These are phyloP conservation scores for Quercus robur DNA, from an alignment of 306 rosid species.

Conservation along the genomic window DNA sequence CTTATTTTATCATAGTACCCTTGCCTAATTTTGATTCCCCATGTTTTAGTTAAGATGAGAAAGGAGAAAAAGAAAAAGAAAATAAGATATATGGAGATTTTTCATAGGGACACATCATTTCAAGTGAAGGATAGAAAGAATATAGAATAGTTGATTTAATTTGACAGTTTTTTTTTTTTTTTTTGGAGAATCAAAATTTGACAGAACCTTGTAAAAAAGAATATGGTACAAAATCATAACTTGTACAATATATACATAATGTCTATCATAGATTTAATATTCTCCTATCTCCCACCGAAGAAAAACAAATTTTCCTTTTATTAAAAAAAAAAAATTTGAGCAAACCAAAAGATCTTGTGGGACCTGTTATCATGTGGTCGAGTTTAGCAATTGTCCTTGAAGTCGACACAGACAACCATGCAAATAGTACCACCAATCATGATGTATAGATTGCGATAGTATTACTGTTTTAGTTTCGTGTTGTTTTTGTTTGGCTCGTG, in stretches of 20 bases:
- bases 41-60: no score
- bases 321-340: neutral
- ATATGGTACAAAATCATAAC: neutral
- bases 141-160: no score
- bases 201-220: neutral
- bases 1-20: no score
- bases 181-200: no score
- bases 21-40: no score
- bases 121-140: no score
- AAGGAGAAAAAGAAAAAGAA: no score
- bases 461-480: neutral
- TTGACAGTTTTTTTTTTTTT: no score
- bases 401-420: neutral
- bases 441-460: neutral
- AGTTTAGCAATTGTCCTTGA: neutral
- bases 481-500: neutral
- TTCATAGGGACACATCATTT: no score
- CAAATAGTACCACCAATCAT: neutral
- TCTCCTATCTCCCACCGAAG: no score
- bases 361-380: conserved; percentile 28
- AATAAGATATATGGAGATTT: no score
- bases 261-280: neutral
- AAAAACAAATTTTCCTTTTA: neutral
- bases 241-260: neutral
- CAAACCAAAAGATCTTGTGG: conserved; percentile 38